These are phyloP conservation scores for Aspergillus flavus DNA, from an alignment of 2,329 filamentous ascomycete genomes.

Conservation along the genomic window DNA sequence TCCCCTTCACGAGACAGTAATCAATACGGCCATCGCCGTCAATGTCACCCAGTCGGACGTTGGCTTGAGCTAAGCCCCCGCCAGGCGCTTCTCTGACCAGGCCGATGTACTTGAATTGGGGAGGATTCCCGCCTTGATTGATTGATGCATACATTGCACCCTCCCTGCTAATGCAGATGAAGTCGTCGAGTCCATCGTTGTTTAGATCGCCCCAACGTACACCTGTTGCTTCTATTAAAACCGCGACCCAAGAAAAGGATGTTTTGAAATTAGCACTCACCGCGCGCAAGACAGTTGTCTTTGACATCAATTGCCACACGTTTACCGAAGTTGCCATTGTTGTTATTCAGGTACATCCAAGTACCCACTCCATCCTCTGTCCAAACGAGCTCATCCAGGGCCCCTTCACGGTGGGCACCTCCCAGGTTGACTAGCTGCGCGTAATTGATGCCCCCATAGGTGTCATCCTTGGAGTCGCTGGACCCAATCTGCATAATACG, in stretches of 20 bases:
- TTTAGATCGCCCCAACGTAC: not conserved
- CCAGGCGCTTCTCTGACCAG: not conserved
- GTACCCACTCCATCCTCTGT: not conserved
- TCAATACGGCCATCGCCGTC: not conserved
- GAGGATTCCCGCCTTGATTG: not conserved
- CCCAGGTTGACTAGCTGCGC: not conserved
- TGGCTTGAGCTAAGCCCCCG: not conserved
- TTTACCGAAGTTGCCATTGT: not conserved
- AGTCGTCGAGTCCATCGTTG: not conserved
- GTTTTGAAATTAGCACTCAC: not conserved
- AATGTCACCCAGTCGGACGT: not conserved
- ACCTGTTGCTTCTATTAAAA: not conserved
- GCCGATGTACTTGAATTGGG: not conserved
- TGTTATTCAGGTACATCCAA: not conserved
- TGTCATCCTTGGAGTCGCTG: not conserved
- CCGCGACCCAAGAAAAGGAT: not conserved
- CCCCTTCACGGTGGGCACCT: not conserved
- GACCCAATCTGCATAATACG: not conserved
- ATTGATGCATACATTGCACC: not conserved
- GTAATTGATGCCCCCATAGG: not conserved
- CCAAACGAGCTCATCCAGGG: slow-evolving; percentile 4
- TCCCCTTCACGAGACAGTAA: not conserved
- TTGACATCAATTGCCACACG: not conserved
- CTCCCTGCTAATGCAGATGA: not conserved
- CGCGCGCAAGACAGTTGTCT: not conserved